Evolutionary conservation across 2,329 filamentous ascomycete genomes (phyloP).

Genomic region (Calonectria crousiana): DNA sequence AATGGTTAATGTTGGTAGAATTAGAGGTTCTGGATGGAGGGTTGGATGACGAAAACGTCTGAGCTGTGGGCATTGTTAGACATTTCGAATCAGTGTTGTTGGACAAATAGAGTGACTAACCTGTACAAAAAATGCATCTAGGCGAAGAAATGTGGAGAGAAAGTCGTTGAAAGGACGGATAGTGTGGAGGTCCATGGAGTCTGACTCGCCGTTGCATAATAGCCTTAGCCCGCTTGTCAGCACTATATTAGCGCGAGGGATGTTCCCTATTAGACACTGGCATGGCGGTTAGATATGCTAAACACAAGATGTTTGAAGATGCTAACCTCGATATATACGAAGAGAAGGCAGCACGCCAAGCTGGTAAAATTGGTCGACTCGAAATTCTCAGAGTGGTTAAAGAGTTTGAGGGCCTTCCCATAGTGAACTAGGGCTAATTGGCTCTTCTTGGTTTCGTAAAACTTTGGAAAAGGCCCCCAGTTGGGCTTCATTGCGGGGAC

Average conservation of each 20-base stretch:
- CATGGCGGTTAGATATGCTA: background rate
- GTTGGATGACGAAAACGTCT: background rate
- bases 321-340: background rate
- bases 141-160: background rate
- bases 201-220: background rate
- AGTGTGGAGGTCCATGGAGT: background rate
- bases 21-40: background rate
- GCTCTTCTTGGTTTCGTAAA: background rate
- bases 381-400: background rate
- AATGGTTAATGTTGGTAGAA: background rate
- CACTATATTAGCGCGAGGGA: background rate
- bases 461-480: background rate
- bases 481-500: background rate
- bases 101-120: background rate
- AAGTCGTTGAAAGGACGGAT: background rate
- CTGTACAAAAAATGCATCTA: background rate
- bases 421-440: background rate
- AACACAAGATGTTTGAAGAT: background rate
- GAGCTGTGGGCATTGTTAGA: background rate
- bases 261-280: background rate
- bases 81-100: background rate
- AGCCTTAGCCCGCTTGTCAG: background rate
- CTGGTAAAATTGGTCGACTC: background rate
- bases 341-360: background rate
- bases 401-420: background rate